Evolutionary conservation across 2,329 filamentous ascomycete genomes (phyloP), one percentile per base, ranked within the genome.

Genomic region (Decorospora gaudefroyi): DNA sequence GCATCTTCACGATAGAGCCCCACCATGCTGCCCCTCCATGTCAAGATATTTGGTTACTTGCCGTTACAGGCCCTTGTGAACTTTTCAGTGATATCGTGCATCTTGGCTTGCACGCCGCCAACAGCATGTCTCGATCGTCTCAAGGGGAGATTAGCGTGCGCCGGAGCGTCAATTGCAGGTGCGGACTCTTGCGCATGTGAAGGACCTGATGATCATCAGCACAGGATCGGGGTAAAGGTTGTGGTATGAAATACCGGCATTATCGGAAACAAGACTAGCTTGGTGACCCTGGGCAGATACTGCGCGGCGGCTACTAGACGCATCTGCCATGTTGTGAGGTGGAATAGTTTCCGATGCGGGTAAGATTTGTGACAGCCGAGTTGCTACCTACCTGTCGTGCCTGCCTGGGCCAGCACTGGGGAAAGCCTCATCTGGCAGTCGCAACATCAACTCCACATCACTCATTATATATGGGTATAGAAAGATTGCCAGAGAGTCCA

Each of bases 81-180:
- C 53, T 76, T 73, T 26, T 72, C 72, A n/a, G 79, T 83, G 52
- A 83, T 79, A 63, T 83, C 78, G 57, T 72, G 70, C 47, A 74
- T 68, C 36, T 68, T 69, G 34, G 72, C 68, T 49, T 69, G 25
- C 62, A 46, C 60, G 48, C 21, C 47, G 12, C 43, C 43, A 15
- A 52, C 46, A 8, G 52, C 42, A 28, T 55, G 59, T 42, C 55
- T 53, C 7, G 59, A 51, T 54, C 63, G 64, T 47, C 66, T 62
- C 55, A 67, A 50, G 18, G 65, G 62, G 45, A 69, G 46, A 37
- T 60, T 55, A 36, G 45, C 50, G 16, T 53, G 44, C 44, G 51
- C 30, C 29, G 46, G n/a, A 41, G 52, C 36, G 42, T 54, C 46
- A 28, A 46, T 46, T 47, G 38, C 31, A 38, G 44, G 49, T 37